A percentile compares a stretch with the other conserved stretches of the same genome.
phyloP scores from a whole-genome alignment of 2,329 filamentous ascomycete species.

The Sporothrix variecibatus region DNA sequence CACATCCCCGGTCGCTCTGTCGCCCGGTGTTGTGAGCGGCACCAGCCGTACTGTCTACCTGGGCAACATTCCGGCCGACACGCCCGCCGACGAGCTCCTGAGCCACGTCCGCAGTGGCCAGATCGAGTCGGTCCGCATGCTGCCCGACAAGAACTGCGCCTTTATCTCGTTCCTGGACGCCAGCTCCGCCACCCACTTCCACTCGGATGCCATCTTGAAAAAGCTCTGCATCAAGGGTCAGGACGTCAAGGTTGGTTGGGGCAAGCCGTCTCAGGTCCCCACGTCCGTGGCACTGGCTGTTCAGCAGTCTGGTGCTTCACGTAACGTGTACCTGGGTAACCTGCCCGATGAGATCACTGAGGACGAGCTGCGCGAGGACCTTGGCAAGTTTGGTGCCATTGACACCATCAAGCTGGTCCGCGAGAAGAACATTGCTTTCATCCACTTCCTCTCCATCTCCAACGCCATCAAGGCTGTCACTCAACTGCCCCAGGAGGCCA shows the following conservation, averaged over 20 bases:
- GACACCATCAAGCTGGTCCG: slow-evolving; percentile 97
- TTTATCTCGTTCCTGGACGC: slow-evolving; percentile 99
- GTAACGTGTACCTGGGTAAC: slow-evolving; percentile 96
- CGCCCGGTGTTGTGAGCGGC: slow-evolving; percentile 78
- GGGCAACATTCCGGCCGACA: slow-evolving; percentile 98
- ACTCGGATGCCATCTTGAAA: slow-evolving; percentile 99
- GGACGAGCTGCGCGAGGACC: slow-evolving; percentile 88
- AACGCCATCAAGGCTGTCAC: slow-evolving; percentile 98
- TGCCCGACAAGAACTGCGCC: slow-evolving; percentile 99
- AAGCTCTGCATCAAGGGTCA: slow-evolving; percentile 98
- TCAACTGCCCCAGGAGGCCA: slow-evolving; percentile 91
- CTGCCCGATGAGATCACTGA: slow-evolving; percentile 86
- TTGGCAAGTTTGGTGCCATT: slow-evolving; percentile 94
- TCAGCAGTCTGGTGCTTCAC: slow-evolving; percentile 93
- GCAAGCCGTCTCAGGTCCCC: slow-evolving; percentile 95
- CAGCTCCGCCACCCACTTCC: slow-evolving; percentile 97
- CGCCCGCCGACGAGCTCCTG: slow-evolving; percentile 92
- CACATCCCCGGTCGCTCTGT: slow-evolving; percentile 73
- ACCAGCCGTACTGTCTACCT: slow-evolving; percentile 97
- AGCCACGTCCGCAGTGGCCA: slow-evolving; percentile 95
- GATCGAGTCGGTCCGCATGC: slow-evolving; percentile 95
- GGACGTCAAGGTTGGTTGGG: slow-evolving; percentile 99
- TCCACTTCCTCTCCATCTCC: slow-evolving; percentile 95
- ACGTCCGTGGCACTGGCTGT: slow-evolving; percentile 97
- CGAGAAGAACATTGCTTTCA: slow-evolving; percentile 96